phyloP scores from a whole-genome alignment of 495 filamentous ascomycete species.

The Cercophora scortea region DNA sequence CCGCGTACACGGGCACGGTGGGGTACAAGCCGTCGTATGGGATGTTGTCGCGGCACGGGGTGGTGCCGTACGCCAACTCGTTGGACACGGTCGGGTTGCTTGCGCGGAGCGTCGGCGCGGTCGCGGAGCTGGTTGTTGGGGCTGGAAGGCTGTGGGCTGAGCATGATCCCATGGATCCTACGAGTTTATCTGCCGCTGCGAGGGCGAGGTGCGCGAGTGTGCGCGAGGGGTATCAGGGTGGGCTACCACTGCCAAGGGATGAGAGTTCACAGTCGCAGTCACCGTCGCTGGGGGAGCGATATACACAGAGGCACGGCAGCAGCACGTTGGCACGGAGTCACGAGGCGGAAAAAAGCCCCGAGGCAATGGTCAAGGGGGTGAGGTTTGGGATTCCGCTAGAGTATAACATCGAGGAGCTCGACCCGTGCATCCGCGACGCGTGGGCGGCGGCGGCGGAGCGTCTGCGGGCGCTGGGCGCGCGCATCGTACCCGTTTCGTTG shows the following conservation, averaged over 20 bases:
- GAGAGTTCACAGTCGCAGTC: not conserved
- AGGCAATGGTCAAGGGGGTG: constrained; percentile 26
- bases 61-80: constrained; percentile 92
- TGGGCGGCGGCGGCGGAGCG: constrained; percentile 56
- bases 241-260: not conserved
- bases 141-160: constrained; percentile 27
- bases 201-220: constrained; percentile 44
- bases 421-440: constrained; percentile 50
- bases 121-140: constrained; percentile 50
- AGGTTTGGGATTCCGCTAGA: constrained; percentile 72
- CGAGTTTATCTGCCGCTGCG: constrained; percentile 51
- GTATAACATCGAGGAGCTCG: constrained; percentile 83
- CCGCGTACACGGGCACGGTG: constrained; percentile 78
- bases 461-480: constrained; percentile 57
- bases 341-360: too few species aligned
- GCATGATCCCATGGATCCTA: constrained; percentile 72
- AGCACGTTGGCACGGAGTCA: not conserved
- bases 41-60: constrained; percentile 71
- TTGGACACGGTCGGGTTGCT: constrained; percentile 89
- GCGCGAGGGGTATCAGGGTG: constrained; percentile 26
- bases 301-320: not conserved
- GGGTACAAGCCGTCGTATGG: constrained; percentile 85
- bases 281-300: too few species aligned
- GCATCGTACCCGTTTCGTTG: constrained; percentile 67
- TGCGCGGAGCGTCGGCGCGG: constrained; percentile 39